A percentile compares a stretch with the other conserved stretches of the same genome.
phyloP scores from a whole-genome alignment of 768 basidiomycete species.

The Lactarius deliciosus region DNA sequence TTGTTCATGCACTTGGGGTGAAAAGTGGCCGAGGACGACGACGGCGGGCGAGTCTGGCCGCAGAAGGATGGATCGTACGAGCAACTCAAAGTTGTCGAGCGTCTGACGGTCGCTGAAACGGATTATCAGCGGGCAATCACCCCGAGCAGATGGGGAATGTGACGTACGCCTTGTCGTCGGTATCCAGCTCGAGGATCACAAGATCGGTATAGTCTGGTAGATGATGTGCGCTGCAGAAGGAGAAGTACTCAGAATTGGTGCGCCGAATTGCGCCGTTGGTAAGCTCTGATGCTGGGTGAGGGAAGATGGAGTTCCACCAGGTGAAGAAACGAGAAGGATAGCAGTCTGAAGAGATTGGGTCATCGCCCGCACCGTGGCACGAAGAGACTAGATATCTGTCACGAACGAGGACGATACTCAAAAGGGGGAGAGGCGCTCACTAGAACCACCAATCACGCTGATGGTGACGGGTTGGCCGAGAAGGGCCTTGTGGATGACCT shows the following conservation, averaged over 20 bases:
- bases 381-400: constrained; percentile 65
- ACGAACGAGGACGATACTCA: constrained; percentile 3
- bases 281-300: constrained; percentile 94
- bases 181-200: constrained; percentile 92
- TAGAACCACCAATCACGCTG: constrained; percentile 84
- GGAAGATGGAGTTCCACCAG: constrained; percentile 99
- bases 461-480: constrained; percentile 86
- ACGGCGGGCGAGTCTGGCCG: constrained; percentile 91
- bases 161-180: constrained; percentile 82
- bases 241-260: constrained; percentile 93
- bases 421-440: constrained; percentile 44
- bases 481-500: constrained; percentile 79
- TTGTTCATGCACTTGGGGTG: constrained; percentile 74
- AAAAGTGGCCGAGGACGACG: constrained; percentile 93
- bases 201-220: constrained; percentile 93
- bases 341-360: constrained; percentile 78
- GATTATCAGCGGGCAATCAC: neutral
- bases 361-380: constrained; percentile 91
- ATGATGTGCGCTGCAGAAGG: constrained; percentile 90
- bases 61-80: constrained; percentile 87
- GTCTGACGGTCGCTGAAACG: constrained; percentile 59
- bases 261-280: constrained; percentile 96
- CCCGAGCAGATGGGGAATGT: constrained; percentile 3
- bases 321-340: constrained; percentile 95
- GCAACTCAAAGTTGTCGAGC: constrained; percentile 86